A percentile compares a stretch with the other conserved stretches of the same genome.
These are phyloP conservation scores for Fusarium papillatum DNA, from an alignment of 2,329 filamentous ascomycete species.

Conservation along the genomic window DNA sequence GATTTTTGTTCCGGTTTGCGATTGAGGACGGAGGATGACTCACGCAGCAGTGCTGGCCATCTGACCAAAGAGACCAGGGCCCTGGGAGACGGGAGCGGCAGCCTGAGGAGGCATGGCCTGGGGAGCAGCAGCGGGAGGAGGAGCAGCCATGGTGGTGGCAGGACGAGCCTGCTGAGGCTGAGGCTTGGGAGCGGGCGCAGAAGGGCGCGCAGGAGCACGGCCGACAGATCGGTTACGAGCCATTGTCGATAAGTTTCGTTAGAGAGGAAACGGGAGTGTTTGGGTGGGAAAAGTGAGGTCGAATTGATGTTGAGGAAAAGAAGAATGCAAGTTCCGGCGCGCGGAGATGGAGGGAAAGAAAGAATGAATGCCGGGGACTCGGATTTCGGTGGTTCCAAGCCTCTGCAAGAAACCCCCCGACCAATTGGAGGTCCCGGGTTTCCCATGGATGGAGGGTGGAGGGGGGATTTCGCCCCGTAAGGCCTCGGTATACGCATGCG, in stretches of 20 bases:
- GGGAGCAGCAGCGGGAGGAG: slow-evolving; percentile 59
- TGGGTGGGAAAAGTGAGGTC: slow-evolving; percentile 5
- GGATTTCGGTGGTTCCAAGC: slow-evolving; percentile 37
- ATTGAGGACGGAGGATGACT: slow-evolving; percentile 56
- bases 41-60: slow-evolving; percentile 99
- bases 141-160: slow-evolving; percentile 76
- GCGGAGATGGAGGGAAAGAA: slow-evolving; percentile 44
- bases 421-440: slow-evolving; percentile 49
- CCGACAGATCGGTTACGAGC: slow-evolving; percentile 82
- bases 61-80: slow-evolving; percentile 92
- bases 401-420: background rate
- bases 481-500: slow-evolving; percentile 42
- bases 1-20: no score
- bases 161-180: slow-evolving; percentile 77
- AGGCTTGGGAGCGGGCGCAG: slow-evolving; percentile 67
- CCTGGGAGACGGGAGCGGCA: slow-evolving; percentile 67
- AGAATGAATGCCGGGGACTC: slow-evolving; percentile 40
- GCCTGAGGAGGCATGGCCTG: slow-evolving; percentile 38
- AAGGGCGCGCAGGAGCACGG: slow-evolving; percentile 76
- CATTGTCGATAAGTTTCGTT: slow-evolving; percentile 66
- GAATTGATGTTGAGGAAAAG: slow-evolving; percentile 24
- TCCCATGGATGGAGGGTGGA: slow-evolving; percentile 25
- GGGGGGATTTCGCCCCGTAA: slow-evolving; percentile 34
- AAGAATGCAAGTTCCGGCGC: slow-evolving; percentile 9
- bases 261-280: slow-evolving; percentile 15